Evolutionary conservation across 257 asterid species (phyloP).

Genomic region (Haberlea rhodopensis): DNA sequence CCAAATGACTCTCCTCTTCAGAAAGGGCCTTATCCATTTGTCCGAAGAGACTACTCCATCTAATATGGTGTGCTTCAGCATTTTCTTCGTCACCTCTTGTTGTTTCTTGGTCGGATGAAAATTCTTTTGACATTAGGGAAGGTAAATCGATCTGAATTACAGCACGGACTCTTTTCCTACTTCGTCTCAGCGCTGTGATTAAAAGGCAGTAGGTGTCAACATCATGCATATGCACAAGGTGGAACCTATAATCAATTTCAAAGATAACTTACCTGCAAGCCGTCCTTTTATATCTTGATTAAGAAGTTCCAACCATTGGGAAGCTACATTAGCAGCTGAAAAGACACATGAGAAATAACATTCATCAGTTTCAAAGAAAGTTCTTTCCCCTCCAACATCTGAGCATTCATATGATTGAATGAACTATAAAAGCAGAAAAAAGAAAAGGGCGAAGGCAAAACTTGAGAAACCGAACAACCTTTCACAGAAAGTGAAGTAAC

Average conservation of each 20-base stretch:
- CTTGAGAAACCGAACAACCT: constrained; percentile 40
- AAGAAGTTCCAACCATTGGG: constrained; percentile 96
- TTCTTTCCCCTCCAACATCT: not conserved
- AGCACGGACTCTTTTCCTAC: constrained; percentile 73
- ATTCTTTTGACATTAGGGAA: constrained; percentile 57
- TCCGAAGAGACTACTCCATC: constrained; percentile 66
- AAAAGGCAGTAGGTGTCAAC: not conserved
- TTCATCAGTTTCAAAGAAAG: not conserved
- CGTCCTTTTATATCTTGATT: constrained; percentile 85
- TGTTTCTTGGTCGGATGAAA: constrained; percentile 44
- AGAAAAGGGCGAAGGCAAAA: not conserved
- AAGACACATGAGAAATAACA: not conserved
- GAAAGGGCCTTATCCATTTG: constrained; percentile 76
- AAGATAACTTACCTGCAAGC: constrained; percentile 31
- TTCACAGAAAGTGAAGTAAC: constrained; percentile 73
- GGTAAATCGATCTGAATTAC: constrained; percentile 78
- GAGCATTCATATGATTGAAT: not conserved
- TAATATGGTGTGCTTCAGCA: constrained; percentile 55
- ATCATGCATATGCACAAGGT: not conserved
- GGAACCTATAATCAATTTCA: not conserved
- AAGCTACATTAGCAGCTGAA: constrained; percentile 90
- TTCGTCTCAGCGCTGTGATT: constrained; percentile 64
- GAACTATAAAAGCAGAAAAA: not conserved
- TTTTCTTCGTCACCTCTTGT: constrained; percentile 31
- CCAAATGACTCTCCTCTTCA: constrained; percentile 83